A percentile compares a stretch with the other conserved stretches of the same genome.
Evolutionary conservation across 495 filamentous ascomycete species (phyloP).

Genomic region (Amniculicola lignicola): DNA sequence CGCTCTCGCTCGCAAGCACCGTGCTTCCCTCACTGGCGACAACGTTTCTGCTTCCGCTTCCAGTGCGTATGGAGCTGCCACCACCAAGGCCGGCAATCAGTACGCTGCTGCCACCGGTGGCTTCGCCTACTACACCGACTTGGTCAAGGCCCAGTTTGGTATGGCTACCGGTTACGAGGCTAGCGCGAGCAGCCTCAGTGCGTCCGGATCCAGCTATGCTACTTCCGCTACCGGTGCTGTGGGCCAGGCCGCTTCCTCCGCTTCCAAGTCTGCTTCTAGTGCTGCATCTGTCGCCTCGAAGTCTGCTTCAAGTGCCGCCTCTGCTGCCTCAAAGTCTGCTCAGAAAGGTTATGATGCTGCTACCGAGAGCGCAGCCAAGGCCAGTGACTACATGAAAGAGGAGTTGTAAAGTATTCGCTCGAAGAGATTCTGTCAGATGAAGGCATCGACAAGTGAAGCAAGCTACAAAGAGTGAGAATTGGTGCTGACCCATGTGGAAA

Average conservation of each 20-base stretch:
- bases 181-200: slow-evolving; percentile 26
- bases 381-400: slow-evolving; percentile 33
- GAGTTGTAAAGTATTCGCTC: slow-evolving; percentile 33
- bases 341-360: slow-evolving; percentile 53
- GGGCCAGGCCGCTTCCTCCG: slow-evolving; percentile 23
- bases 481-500: no score
- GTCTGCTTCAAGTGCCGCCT: slow-evolving; percentile 21
- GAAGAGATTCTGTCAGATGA: not conserved
- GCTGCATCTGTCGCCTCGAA: slow-evolving; percentile 1
- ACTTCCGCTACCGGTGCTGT: slow-evolving; percentile 27
- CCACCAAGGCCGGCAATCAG: slow-evolving; percentile 74
- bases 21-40: slow-evolving; percentile 67
- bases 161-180: slow-evolving; percentile 29
- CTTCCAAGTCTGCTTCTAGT: slow-evolving; percentile 17
- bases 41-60: slow-evolving; percentile 58
- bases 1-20: slow-evolving; percentile 87
- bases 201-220: slow-evolving; percentile 3
- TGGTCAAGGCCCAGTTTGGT: slow-evolving; percentile 75
- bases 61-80: slow-evolving; percentile 73
- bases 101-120: slow-evolving; percentile 52
- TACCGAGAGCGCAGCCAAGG: slow-evolving; percentile 62
- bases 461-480: not conserved
- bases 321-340: slow-evolving; percentile 33
- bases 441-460: not conserved
- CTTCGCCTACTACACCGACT: slow-evolving; percentile 58